A percentile compares a stretch with the other conserved stretches of the same genome.
Conservation (phyloP, 441 rosid genomes). For the Capsella rubella region DNA sequence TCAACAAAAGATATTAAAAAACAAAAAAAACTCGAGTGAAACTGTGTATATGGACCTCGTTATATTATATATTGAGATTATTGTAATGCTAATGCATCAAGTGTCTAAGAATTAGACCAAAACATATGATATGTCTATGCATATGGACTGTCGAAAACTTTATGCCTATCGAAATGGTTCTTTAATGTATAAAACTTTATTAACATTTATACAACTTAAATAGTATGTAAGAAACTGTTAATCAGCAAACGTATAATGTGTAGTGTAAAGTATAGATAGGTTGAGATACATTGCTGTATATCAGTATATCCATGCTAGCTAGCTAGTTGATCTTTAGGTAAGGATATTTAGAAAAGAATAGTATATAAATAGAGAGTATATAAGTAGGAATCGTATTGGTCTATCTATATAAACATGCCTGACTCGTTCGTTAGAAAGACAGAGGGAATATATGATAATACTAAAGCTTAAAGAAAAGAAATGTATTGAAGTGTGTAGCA, state of each 20-base stretch:
- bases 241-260: no score
- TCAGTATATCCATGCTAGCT: no score
- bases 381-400: neutral
- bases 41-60: conserved; percentile 33
- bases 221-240: no score
- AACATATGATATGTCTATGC: conserved; percentile 32
- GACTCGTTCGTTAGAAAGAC: no score
- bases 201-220: neutral
- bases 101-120: conserved; percentile 23
- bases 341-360: neutral
- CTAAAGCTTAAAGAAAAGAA: no score
- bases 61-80: neutral
- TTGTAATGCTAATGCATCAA: conserved; percentile 12
- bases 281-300: no score
- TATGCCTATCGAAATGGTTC: conserved; percentile 1
- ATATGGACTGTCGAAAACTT: conserved; percentile 37
- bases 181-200: neutral
- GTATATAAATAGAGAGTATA: neutral
- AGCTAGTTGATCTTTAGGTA: no score
- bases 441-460: no score
- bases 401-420: no score
- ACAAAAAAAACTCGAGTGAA: neutral
- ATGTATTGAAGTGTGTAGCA: neutral
- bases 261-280: no score
- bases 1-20: neutral